Evolutionary conservation across 192 early-diverging fungal species (phyloP), one percentile per base, ranked within the genome.

Genomic region (Geranomyces variabilis): DNA sequence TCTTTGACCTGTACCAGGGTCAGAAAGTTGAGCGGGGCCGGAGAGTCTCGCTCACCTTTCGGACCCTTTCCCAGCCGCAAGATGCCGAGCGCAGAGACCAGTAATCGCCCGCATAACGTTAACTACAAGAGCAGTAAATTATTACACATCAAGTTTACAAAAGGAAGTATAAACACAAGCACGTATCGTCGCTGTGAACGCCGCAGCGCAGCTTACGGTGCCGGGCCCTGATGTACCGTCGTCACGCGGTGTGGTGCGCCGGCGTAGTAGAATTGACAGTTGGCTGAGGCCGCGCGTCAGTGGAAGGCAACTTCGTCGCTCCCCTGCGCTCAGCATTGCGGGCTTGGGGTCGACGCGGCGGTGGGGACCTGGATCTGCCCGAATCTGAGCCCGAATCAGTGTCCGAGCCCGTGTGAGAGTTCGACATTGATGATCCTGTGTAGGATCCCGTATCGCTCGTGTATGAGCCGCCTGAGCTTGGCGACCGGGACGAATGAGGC

Each of bases 41-140:
- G 51, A 77, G 90, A 30, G 81, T 92, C 28, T 89, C 87, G 19
- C 79, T 89, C 34, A 92, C 90, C 0, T 89, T 84, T 72, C 69
- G 69, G 29, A 60, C 58, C 17, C 36, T 41, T 41, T 3, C 5
- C 36, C 36, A 15, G 14, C 7, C 21, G 21, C 19, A 55, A 55
- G 21, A 28, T 28, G n/a, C n/a, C n/a, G n/a, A n/a, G n/a, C n/a
- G n/a, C n/a, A n/a, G n/a, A n/a, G n/a, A n/a, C n/a, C n/a, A n/a
- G n/a, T n/a, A n/a, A n/a, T n/a, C n/a, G n/a, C n/a, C n/a, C n/a
- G n/a, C n/a, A n/a, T n/a, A n/a, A n/a, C n/a, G n/a, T n/a, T n/a
- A n/a, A n/a, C n/a, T n/a, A n/a, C n/a, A n/a, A n/a, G n/a, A n/a
- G n/a, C n/a, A n/a, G n/a, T n/a, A n/a, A n/a, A n/a, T n/a, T n/a